Conservation (phyloP, 1,284 basidiomycete genomes). For the Sanghuangporus sanghuang region DNA sequence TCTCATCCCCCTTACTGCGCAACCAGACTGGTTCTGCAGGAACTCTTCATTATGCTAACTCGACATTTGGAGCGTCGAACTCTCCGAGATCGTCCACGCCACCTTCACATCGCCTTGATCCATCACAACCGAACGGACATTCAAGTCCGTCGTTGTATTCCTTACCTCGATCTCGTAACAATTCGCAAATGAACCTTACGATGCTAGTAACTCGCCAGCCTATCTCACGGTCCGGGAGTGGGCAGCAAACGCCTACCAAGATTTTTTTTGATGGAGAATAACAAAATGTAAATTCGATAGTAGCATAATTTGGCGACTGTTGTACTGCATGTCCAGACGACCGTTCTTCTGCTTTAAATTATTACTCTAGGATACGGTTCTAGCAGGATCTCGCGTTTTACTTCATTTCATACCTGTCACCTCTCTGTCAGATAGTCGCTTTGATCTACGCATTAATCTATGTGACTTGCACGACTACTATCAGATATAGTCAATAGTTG, state of each 20-base stretch:
- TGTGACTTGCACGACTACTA: neutral
- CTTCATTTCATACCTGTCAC: neutral
- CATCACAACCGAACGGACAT: constrained; percentile 12
- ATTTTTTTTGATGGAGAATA: constrained; percentile 10
- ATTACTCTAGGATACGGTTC: neutral
- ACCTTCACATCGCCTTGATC: constrained; percentile 27
- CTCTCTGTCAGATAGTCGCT: neutral
- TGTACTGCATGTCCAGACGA: neutral
- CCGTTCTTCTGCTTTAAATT: constrained; percentile 1
- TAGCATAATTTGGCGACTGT: neutral
- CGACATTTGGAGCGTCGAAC: constrained; percentile 5
- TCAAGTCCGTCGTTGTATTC: constrained; percentile 23
- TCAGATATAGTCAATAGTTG: neutral
- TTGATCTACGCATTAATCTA: neutral
- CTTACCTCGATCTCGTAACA: constrained; percentile 54
- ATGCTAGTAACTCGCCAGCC: constrained; percentile 42
- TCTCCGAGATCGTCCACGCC: constrained; percentile 21
- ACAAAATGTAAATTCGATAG: neutral
- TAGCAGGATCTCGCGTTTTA: neutral
- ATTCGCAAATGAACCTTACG: constrained; percentile 57
- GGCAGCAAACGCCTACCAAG: constrained; percentile 22
- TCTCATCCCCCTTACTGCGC: constrained; percentile 14
- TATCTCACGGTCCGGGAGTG: constrained; percentile 32
- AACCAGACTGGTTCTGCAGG: constrained; percentile 10
- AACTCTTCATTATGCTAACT: neutral